Evolutionary conservation across 2,329 filamentous ascomycete genomes (phyloP).

Genomic region (Neophaeococcomyces aloes): DNA sequence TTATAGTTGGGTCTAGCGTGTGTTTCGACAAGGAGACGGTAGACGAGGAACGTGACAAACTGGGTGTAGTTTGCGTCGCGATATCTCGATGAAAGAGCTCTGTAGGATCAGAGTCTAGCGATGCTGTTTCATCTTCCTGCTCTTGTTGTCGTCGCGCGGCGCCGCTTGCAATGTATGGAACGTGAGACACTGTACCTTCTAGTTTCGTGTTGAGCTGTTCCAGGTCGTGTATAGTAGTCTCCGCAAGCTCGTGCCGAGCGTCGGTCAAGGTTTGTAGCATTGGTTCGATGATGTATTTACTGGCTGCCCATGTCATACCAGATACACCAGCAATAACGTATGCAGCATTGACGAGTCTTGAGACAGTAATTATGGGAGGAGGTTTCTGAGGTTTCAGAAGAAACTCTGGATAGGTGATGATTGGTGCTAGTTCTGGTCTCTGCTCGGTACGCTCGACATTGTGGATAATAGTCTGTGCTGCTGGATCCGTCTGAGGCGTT

Average conservation of each 20-base stretch:
- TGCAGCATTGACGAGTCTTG: conserved; percentile 45
- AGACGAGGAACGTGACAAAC: conserved; percentile 30
- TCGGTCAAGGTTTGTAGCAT: conserved; percentile 46
- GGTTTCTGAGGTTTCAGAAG: conserved; percentile 48
- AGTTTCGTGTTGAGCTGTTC: conserved; percentile 47
- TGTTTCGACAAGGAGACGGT: conserved; percentile 15
- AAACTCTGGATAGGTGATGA: conserved; percentile 59
- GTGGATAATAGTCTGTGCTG: conserved; percentile 5
- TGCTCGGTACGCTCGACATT: conserved; percentile 13
- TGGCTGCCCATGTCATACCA: conserved; percentile 47
- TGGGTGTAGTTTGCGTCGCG: conserved; percentile 50
- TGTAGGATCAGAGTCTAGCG: conserved; percentile 47
- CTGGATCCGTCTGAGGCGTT: neutral
- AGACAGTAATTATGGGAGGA: conserved; percentile 49
- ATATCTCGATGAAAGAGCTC: conserved; percentile 55
- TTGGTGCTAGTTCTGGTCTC: conserved; percentile 43
- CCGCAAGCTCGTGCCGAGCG: conserved; percentile 48
- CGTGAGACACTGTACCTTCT: conserved; percentile 40
- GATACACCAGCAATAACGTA: conserved; percentile 48
- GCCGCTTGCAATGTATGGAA: conserved; percentile 34
- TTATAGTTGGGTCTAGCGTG: conserved; percentile 12
- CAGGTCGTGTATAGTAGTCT: conserved; percentile 42
- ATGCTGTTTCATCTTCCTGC: conserved; percentile 22
- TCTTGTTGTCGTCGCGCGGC: conserved; percentile 22
- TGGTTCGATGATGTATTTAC: conserved; percentile 48